A percentile compares a stretch with the other conserved stretches of the same genome.
These are phyloP conservation scores for Arabidopsis thaliana DNA, from an alignment of 345 rosid species.

Conservation along the genomic window DNA sequence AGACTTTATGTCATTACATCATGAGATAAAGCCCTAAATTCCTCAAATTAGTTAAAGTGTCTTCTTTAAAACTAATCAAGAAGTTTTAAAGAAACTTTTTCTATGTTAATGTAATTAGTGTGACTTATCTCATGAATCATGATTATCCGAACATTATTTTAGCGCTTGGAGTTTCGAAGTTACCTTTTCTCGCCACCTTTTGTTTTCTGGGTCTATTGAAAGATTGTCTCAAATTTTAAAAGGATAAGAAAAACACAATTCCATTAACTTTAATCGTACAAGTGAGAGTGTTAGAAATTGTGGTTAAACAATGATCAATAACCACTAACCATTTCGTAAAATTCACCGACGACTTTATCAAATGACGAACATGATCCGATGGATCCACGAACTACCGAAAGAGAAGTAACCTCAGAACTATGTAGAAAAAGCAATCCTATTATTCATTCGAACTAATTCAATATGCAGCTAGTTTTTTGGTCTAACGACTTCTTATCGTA, in stretches of 20 bases:
- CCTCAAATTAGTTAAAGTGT: constrained; percentile 46
- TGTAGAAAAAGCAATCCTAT: neutral
- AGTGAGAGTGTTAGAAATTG: neutral
- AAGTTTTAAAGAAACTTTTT: constrained; percentile 13
- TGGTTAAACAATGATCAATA: neutral
- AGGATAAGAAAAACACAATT: neutral
- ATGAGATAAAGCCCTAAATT: constrained; percentile 48
- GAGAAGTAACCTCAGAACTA: neutral
- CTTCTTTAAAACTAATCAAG: constrained; percentile 32
- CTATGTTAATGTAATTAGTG: constrained; percentile 32
- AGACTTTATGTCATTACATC: constrained; percentile 45
- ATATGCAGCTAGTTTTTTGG: neutral
- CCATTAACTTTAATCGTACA: neutral
- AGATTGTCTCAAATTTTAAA: neutral
- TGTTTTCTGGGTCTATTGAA: constrained; percentile 3
- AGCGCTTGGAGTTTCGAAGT: constrained; percentile 3
- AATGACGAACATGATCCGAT: neutral
- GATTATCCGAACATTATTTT: constrained; percentile 12
- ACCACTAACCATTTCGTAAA: neutral
- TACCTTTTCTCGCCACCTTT: neutral
- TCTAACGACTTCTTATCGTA: neutral
- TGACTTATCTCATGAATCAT: constrained; percentile 33
- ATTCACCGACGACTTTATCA: neutral
- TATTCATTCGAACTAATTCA: neutral
- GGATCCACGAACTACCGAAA: neutral